Base-by-base conservation (phyloP, 2,329 filamentous ascomycete genomes). In the Fulvia fulva region DNA sequence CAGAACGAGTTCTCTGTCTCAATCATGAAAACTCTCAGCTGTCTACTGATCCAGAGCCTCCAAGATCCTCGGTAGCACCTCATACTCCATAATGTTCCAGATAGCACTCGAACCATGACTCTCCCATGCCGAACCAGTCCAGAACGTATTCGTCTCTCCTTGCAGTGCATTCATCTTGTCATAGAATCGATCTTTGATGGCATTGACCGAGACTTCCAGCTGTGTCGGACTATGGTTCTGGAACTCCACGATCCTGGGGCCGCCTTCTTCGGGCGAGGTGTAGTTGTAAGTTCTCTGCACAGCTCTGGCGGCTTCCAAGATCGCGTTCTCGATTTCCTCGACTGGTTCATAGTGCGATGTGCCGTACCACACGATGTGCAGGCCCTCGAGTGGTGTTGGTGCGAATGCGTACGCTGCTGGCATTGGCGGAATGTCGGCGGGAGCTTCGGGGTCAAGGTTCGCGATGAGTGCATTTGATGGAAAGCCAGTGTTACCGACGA, bases 61-160 rank as follows among this genome's bases (percentile, higher is more conserved):
- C 22, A 47, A 12, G 1, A 50, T 50, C 26, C 19, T 50, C n/a
- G 62, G 62, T 30, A 64, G 32, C 21, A 64, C 41, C 21, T 59
- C 41, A 25, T 44, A 32, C 55, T 68, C 63, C 0, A 65, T 73
- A 46, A 71, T 73, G 7, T 67, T 57, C 69, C 70, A 74, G 16
- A 74, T 57, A n/a, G 60, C 50, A 41, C 53, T 63, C 2, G 69
- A 70, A 64, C 71, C 69, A 28, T 74, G 70, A 5, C 65, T 65
- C 26, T 70, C 61, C 62, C 68, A 70, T 11, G 69, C 63, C n/a
- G 64, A 64, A 3, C 70, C 70, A 2, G 66, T 70, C 55, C 58
- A 71, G 46, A 55, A 71, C 7, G 68, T 71, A 22, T 62, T 65
- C 28, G 49, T 54, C 30, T 58, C 37, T 2, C 70, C 70, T 25